phyloP scores from a whole-genome alignment of 164 flowering plant genomes.

The Piper longum region DNA sequence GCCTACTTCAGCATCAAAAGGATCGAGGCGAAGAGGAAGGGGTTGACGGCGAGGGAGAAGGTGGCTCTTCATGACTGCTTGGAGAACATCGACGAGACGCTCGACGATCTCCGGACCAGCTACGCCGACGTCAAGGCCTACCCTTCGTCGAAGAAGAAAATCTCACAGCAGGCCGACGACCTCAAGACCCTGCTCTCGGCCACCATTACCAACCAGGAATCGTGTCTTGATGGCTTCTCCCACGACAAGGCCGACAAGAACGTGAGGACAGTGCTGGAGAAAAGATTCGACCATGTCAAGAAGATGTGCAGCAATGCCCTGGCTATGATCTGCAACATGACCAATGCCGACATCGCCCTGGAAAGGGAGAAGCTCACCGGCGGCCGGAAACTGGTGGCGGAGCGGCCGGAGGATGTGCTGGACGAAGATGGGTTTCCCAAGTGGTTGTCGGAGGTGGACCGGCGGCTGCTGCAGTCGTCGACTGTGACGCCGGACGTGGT shows the following conservation, averaged over 20 bases:
- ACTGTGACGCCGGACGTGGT: conserved; percentile 20
- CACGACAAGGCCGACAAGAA: conserved; percentile 2
- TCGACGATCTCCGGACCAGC: conserved; percentile 48
- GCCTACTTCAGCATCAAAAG: conserved; percentile 37
- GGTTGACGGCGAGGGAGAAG: conserved; percentile 36
- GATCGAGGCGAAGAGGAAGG: not conserved
- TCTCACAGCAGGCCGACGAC: conserved; percentile 38
- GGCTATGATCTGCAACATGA: conserved; percentile 5
- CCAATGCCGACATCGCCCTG: not conserved
- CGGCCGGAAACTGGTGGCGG: not conserved
- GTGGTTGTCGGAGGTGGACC: conserved; percentile 4
- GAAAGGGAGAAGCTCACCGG: not conserved
- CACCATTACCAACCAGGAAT: conserved; percentile 65
- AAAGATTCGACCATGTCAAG: not conserved
- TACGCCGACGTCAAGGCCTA: conserved; percentile 35
- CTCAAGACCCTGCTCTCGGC: conserved; percentile 50
- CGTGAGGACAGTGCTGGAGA: conserved; percentile 1
- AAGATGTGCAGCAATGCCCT: conserved; percentile 7
- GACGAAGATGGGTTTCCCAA: conserved; percentile 1
- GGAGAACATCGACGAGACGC: conserved; percentile 54
- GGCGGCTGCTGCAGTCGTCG: conserved; percentile 2
- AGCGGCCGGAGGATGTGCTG: not conserved
- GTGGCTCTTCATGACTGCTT: conserved; percentile 67
- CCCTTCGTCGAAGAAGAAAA: conserved; percentile 24
- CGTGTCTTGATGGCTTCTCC: conserved; percentile 7